A percentile compares a stretch with the other conserved stretches of the same genome.
Conservation (phyloP, 2,329 filamentous ascomycete species). For the Fusarium marasasianum region DNA sequence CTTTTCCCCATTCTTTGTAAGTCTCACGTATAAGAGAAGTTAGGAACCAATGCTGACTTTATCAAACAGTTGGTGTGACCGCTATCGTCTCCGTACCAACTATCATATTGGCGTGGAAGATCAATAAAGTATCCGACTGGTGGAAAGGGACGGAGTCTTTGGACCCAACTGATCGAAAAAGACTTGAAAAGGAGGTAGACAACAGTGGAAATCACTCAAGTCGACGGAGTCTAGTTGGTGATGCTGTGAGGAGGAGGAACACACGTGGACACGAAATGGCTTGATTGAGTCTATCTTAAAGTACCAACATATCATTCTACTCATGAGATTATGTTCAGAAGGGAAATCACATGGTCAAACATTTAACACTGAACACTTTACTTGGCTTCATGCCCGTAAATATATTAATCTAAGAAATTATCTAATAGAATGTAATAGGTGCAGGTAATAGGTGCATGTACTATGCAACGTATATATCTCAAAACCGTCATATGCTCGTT, state of each 20-base stretch:
- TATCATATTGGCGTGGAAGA: neutral
- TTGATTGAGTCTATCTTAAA: accelerated
- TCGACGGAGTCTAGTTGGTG: accelerated
- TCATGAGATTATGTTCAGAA: neutral
- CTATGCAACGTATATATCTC: slow-evolving; percentile 19
- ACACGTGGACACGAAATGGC: accelerated
- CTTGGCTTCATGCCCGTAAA: neutral
- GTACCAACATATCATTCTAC: accelerated
- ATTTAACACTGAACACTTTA: neutral
- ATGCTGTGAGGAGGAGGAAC: neutral
- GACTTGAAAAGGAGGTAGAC: accelerated
- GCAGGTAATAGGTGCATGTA: slow-evolving; percentile 25
- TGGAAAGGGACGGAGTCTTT: accelerated
- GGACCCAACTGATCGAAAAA: accelerated
- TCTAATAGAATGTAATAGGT: slow-evolving; percentile 10
- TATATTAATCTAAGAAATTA: slow-evolving; percentile 22
- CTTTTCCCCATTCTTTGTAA: neutral
- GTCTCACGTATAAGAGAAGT: accelerated
- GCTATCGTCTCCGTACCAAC: neutral
- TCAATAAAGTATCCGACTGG: too few species aligned
- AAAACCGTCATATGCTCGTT: slow-evolving; percentile 13
- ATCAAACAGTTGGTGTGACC: neutral
- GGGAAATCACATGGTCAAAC: accelerated
- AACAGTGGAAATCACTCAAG: accelerated
- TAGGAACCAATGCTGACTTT: accelerated